These are phyloP conservation scores for Ettlia oleoabundans DNA, from an alignment of 139 green algal species.

Conservation along the genomic window DNA sequence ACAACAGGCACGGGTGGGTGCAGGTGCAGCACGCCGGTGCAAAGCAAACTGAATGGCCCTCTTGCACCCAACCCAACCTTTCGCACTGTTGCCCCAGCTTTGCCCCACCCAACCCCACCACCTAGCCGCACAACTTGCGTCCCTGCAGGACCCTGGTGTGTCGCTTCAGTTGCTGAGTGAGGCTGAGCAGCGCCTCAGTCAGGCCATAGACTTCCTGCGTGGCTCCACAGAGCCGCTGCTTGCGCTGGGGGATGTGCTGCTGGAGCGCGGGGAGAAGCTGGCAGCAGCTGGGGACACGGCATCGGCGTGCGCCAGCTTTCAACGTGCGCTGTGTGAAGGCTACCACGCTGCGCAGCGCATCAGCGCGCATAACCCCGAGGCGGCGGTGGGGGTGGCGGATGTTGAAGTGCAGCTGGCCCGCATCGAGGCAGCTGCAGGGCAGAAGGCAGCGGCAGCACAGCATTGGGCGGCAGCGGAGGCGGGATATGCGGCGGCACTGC, in stretches of 20 bases:
- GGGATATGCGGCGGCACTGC: conserved; percentile 54
- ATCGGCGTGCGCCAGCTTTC: background rate
- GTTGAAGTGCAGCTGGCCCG: conserved; percentile 38
- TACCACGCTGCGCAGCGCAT: conserved; percentile 72
- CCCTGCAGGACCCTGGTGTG: conserved; percentile 31
- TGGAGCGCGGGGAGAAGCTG: conserved; percentile 58
- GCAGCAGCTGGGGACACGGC: conserved; percentile 10
- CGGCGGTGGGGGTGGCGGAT: conserved; percentile 57
- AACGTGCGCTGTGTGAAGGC: conserved; percentile 61
- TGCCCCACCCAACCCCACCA: background rate
- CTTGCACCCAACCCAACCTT: too few relatives aligned
- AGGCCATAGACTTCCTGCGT: conserved; percentile 56
- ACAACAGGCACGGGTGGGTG: conserved; percentile 28
- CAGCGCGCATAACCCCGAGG: conserved; percentile 53
- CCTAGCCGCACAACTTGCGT: background rate
- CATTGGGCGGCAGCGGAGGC: conserved; percentile 29
- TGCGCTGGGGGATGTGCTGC: conserved; percentile 70
- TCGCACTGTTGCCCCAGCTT: too few relatives aligned
- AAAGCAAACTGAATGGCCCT: too few relatives aligned
- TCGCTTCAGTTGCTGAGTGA: conserved; percentile 55
- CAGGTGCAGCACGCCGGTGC: background rate
- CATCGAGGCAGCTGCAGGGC: background rate
- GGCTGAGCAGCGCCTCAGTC: conserved; percentile 55
- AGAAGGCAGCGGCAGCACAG: background rate
- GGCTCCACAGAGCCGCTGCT: conserved; percentile 62